These are phyloP conservation scores for Taphrina confusa DNA, from an alignment of 1,139 yeast genomes.

Conservation along the genomic window DNA sequence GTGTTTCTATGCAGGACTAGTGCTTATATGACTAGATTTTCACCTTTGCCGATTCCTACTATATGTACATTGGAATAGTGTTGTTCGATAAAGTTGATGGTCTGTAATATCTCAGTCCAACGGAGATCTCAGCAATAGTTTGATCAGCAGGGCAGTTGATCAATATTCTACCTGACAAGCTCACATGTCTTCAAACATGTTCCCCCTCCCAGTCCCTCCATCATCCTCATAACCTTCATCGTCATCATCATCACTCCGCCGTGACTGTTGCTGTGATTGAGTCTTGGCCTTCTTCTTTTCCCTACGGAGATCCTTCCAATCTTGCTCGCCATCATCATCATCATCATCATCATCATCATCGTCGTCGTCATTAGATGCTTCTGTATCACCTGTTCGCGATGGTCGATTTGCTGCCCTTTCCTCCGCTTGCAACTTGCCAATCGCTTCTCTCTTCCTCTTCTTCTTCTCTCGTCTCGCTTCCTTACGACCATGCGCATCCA, in stretches of 20 bases:
- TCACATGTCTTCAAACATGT: constrained; percentile 22
- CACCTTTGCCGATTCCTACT: too few species aligned
- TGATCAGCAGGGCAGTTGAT: neutral
- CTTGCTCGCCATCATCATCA: constrained; percentile 48
- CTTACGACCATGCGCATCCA: constrained; percentile 45
- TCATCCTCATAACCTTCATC: constrained; percentile 8
- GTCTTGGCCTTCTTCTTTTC: neutral
- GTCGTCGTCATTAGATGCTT: constrained; percentile 46
- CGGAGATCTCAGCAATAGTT: neutral
- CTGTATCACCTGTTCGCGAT: neutral
- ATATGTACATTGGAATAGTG: too few species aligned
- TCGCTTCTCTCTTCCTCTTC: constrained; percentile 64
- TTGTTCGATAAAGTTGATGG: too few species aligned
- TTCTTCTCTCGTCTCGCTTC: constrained; percentile 61
- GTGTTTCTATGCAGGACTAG: too few species aligned
- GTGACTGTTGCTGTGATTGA: neutral
- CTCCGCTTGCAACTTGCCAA: neutral
- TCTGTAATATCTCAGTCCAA: too few species aligned
- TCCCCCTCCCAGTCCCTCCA: neutral
- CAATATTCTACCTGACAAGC: neutral
- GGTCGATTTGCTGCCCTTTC: neutral
- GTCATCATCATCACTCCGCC: neutral
- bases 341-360: constrained; percentile 68
- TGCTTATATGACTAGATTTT: too few species aligned
- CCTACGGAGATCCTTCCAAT: constrained; percentile 7